Evolutionary conservation across 2,329 filamentous ascomycete genomes (phyloP).

Genomic region (Fusarium abutilonis): DNA sequence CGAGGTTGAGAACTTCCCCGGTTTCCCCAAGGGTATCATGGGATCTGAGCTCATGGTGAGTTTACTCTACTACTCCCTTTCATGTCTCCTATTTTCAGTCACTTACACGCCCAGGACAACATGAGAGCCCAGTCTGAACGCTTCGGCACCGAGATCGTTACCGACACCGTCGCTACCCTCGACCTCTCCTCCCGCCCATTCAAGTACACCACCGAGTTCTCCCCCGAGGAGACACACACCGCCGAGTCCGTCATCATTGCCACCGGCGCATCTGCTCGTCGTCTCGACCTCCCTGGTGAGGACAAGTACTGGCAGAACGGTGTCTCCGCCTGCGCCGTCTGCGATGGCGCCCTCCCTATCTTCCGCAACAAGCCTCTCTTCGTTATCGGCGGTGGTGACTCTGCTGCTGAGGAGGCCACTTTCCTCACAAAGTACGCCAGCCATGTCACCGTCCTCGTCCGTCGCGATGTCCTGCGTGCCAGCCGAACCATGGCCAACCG

Average conservation of each 20-base stretch:
- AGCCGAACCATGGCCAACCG: constrained; percentile 92
- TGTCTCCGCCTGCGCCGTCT: constrained; percentile 95
- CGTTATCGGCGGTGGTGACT: constrained; percentile 96
- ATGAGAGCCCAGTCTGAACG: constrained; percentile 92
- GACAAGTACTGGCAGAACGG: constrained; percentile 98
- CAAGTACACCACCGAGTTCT: constrained; percentile 92
- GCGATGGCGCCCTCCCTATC: constrained; percentile 95
- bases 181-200: constrained; percentile 88
- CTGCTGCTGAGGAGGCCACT: constrained; percentile 94
- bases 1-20: constrained; percentile 97
- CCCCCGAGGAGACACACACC: constrained; percentile 83
- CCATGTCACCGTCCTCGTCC: constrained; percentile 93
- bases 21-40: constrained; percentile 89
- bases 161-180: constrained; percentile 89
- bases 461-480: constrained; percentile 85
- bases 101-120: constrained; percentile 66
- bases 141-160: constrained; percentile 92
- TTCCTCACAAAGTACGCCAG: constrained; percentile 98
- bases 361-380: constrained; percentile 96
- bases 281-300: constrained; percentile 85
- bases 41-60: constrained; percentile 85
- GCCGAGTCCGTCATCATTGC: constrained; percentile 94
- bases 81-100: neutral
- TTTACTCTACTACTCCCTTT: constrained; percentile 9
- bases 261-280: constrained; percentile 90